phyloP scores from a whole-genome alignment of 306 rosid genomes.

The Malus orientalis region DNA sequence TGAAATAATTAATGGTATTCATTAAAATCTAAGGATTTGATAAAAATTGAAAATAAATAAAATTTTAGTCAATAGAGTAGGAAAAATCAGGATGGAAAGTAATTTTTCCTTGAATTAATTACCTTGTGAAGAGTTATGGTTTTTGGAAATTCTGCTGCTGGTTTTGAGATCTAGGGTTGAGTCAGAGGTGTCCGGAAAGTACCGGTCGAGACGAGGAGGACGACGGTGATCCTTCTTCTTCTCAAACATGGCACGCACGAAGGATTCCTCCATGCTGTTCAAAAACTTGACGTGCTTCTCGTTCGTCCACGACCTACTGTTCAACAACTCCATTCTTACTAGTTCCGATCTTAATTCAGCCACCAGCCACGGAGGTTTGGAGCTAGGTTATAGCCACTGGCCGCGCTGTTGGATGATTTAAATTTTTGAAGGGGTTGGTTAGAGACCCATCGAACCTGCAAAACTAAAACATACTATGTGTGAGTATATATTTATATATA shows the following conservation, averaged over 20 bases:
- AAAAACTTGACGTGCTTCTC: constrained; percentile 69
- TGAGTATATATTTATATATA: not conserved
- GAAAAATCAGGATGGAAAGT: too few species aligned
- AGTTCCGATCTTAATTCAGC: not conserved
- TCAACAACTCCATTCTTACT: constrained; percentile 6
- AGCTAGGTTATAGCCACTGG: not conserved
- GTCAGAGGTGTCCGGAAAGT: constrained; percentile 53
- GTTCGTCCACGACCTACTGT: constrained; percentile 55
- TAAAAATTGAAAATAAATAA: too few species aligned
- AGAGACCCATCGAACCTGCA: too few species aligned
- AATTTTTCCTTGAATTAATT: not conserved
- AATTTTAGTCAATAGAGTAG: too few species aligned
- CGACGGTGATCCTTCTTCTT: not conserved
- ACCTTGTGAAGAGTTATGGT: constrained; percentile 37
- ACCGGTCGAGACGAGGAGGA: constrained; percentile 47
- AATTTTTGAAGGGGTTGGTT: not conserved
- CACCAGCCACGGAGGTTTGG: not conserved
- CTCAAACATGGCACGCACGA: constrained; percentile 58
- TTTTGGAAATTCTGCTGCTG: constrained; percentile 3
- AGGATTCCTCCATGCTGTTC: constrained; percentile 72
- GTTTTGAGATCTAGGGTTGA: constrained; percentile 57
- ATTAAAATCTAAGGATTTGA: too few species aligned
- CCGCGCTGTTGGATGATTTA: not conserved
- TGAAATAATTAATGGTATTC: too few species aligned
- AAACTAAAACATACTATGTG: too few species aligned